Evolutionary conservation across 345 rosid species (phyloP).

Genomic region (Cochlearia excelsa): DNA sequence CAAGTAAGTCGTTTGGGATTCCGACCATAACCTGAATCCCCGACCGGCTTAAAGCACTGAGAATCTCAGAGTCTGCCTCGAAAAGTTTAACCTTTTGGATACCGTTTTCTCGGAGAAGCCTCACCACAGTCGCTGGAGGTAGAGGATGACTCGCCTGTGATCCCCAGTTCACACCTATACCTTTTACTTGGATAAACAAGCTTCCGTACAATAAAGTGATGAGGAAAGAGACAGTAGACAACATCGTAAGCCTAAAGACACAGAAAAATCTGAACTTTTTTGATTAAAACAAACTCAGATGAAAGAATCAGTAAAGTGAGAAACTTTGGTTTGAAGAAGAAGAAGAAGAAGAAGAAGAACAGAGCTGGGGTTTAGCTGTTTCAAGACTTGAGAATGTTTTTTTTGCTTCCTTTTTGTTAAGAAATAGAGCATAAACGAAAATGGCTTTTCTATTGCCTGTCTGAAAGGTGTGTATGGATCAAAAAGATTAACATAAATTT

Average conservation of each 20-base stretch:
- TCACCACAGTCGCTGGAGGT: constrained; percentile 54
- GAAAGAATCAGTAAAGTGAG: constrained; percentile 25
- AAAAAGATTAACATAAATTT: constrained; percentile 6
- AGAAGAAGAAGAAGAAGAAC: constrained; percentile 12
- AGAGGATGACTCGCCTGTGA: constrained; percentile 57
- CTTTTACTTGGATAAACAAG: constrained; percentile 28
- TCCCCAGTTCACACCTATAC: constrained; percentile 74
- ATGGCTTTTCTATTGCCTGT: constrained; percentile 30
- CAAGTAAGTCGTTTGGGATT: constrained; percentile 70
- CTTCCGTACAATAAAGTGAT: constrained; percentile 20
- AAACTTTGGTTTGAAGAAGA: constrained; percentile 14
- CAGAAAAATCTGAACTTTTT: background rate
- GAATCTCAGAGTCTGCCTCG: constrained; percentile 52
- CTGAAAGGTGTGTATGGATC: constrained; percentile 30
- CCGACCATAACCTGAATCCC: constrained; percentile 81
- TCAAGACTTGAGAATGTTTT: constrained; percentile 31
- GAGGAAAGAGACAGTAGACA: constrained; percentile 25
- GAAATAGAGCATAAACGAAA: constrained; percentile 29
- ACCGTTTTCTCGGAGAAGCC: constrained; percentile 54
- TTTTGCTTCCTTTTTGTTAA: background rate
- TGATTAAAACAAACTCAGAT: constrained; percentile 19
- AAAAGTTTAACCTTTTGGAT: constrained; percentile 69
- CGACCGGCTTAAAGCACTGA: constrained; percentile 51
- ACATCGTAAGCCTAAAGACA: constrained; percentile 21
- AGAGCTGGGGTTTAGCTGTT: constrained; percentile 23